Evolutionary conservation across 2,329 filamentous ascomycete species (phyloP), one percentile per base, ranked within the genome.

Genomic region (Nothopassalora personata): DNA sequence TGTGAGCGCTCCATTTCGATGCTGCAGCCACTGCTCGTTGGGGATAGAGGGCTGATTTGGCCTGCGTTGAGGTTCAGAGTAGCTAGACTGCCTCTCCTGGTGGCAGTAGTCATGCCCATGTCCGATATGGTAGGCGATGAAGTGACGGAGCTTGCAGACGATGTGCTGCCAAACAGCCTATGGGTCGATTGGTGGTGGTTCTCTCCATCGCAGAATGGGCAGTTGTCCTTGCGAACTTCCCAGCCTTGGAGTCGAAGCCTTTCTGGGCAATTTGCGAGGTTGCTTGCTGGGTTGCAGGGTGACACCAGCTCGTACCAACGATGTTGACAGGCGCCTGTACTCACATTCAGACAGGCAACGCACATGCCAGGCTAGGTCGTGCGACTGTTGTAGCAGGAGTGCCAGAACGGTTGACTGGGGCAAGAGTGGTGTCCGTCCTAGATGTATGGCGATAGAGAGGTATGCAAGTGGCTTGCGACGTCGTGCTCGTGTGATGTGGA

Each of bases 291-390:
- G 30, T 68, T 69, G 71, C 79, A 81, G 48, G 77, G 68, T 39
- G 73, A 72, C 34, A 76, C 69, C 30, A 81, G 74, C 59, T 77
- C 74, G 70, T 79, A 80, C 78, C 78, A 81, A 60, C 79, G 75
- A 63, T 81, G 79, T 56, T 73, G 70, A 73, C 79, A 81, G 47
- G 75, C 68, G 55, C 76, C 73, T 7, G 74, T 73, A 53, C 77
- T 76, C 58, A 80, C 76, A 70, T 79, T 79, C 48, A 81, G 73
- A 62, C 79, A 76, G 62, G 77, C 78, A 68, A 80, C 70, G 64
- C 79, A 81, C 79, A 81, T 81, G 65, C 60, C 58, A 64, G 60
- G 62, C 62, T 18, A 47, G 49, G 27, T 31, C 50, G 49, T 15
- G 1, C 27, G 18, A 51, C 49, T 19, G 28, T 43, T n/a, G 39